Percentiles rank a stretch among this genome's conserved stretches.
Conservation (phyloP, 2,329 filamentous ascomycete species). For the Colletotrichum falcatum region DNA sequence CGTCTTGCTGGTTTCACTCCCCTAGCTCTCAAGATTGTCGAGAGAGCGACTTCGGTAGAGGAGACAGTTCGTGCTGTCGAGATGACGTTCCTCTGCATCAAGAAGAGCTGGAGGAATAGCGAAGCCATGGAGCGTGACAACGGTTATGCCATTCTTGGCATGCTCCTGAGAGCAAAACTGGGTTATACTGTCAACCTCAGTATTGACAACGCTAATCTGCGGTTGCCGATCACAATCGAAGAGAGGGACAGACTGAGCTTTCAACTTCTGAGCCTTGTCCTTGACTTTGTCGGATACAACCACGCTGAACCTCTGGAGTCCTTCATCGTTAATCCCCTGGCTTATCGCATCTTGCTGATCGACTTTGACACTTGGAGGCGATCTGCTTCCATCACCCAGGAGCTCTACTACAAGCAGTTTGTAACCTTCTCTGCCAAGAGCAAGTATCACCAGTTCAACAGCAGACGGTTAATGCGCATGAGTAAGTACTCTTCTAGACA, state of each 20-base stretch:
- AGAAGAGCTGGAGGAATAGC: slow-evolving; percentile 95
- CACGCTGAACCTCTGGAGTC: slow-evolving; percentile 84
- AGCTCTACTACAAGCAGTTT: slow-evolving; percentile 94
- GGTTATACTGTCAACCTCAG: slow-evolving; percentile 59
- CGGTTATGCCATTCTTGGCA: slow-evolving; percentile 88
- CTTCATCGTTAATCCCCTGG: slow-evolving; percentile 94
- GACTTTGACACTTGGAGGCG: slow-evolving; percentile 94
- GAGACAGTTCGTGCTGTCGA: slow-evolving; percentile 82
- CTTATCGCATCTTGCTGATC: slow-evolving; percentile 90
- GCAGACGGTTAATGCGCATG: slow-evolving; percentile 87
- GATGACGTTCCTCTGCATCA: slow-evolving; percentile 86
- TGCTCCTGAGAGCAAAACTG: slow-evolving; percentile 86
- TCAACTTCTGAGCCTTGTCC: slow-evolving; percentile 79
- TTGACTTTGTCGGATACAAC: slow-evolving; percentile 91
- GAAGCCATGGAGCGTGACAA: slow-evolving; percentile 98
- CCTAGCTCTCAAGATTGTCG: slow-evolving; percentile 85
- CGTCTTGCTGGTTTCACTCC: slow-evolving; percentile 91
- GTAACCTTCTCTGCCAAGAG: slow-evolving; percentile 88
- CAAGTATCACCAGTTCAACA: slow-evolving; percentile 93
- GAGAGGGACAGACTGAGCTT: slow-evolving; percentile 68
- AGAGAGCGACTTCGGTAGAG: slow-evolving; percentile 77
- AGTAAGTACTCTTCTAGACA: slow-evolving; percentile 65
- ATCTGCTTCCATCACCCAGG: slow-evolving; percentile 80
- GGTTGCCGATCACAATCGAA: slow-evolving; percentile 60
- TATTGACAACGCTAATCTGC: slow-evolving; percentile 47